These are phyloP conservation scores for Nannochloris sp. DNA, from an alignment of 139 green algal species.

Conservation along the genomic window DNA sequence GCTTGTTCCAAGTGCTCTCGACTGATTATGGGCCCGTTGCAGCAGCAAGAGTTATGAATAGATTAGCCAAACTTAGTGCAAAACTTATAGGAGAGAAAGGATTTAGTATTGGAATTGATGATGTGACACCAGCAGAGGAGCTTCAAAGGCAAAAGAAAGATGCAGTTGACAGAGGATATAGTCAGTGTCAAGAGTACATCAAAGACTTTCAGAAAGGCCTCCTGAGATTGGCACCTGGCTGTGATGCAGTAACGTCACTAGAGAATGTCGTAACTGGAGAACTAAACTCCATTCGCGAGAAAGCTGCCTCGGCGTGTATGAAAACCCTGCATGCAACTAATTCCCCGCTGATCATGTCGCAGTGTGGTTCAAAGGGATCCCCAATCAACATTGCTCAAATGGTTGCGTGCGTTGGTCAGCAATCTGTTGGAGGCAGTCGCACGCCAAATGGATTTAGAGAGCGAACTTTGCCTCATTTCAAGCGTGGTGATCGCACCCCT, in stretches of 20 bases:
- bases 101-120: slow-evolving; percentile 95
- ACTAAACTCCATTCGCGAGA: slow-evolving; percentile 85
- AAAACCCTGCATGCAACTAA: slow-evolving; percentile 79
- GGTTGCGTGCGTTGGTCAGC: slow-evolving; percentile 93
- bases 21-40: slow-evolving; percentile 53
- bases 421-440: slow-evolving; percentile 83
- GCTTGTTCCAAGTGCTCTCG: slow-evolving; percentile 77
- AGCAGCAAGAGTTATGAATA: slow-evolving; percentile 67
- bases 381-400: slow-evolving; percentile 96
- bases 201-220: slow-evolving; percentile 46
- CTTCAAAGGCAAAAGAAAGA: slow-evolving; percentile 45
- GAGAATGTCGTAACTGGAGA: slow-evolving; percentile 74
- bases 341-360: slow-evolving; percentile 90
- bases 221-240: slow-evolving; percentile 75
- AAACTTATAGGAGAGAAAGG: slow-evolving; percentile 83
- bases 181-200: slow-evolving; percentile 60
- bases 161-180: slow-evolving; percentile 58
- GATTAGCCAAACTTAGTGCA: slow-evolving; percentile 84
- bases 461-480: slow-evolving; percentile 88
- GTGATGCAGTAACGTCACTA: slow-evolving; percentile 78
- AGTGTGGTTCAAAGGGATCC: slow-evolving; percentile 89
- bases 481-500: slow-evolving; percentile 39
- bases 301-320: slow-evolving; percentile 76
- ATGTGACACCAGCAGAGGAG: slow-evolving; percentile 68
- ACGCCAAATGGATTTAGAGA: slow-evolving; percentile 86